These are phyloP conservation scores for Sphagnum tenellum DNA, from an alignment of 225 moss, liverwort and hornwort genomes.

Conservation along the genomic window DNA sequence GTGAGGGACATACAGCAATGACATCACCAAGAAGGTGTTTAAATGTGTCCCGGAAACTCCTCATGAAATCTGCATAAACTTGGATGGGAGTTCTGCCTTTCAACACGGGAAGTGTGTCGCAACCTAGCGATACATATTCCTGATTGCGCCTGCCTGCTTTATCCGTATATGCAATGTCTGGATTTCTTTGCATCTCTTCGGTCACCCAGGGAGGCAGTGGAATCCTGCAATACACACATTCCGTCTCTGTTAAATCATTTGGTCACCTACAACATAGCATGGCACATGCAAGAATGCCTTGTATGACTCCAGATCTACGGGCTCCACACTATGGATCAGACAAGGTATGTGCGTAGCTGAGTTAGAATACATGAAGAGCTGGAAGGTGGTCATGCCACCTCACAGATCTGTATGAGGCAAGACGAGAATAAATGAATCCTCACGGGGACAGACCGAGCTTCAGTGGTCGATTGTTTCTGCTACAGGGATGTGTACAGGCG, in stretches of 20 bases:
- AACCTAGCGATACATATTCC: conserved; percentile 68
- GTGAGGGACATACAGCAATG: conserved; percentile 31
- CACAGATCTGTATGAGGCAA: background rate
- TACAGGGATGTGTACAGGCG: too few relatives aligned
- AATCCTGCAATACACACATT: conserved; percentile 15
- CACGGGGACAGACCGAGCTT: background rate
- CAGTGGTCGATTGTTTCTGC: background rate
- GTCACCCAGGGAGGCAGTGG: conserved; percentile 57
- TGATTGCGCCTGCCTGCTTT: conserved; percentile 47
- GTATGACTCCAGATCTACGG: too few relatives aligned
- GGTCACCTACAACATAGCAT: too few relatives aligned
- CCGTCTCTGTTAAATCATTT: too few relatives aligned
- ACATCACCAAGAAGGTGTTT: conserved; percentile 56
- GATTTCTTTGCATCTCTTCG: conserved; percentile 47
- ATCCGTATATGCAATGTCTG: conserved; percentile 54
- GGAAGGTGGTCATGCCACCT: background rate
- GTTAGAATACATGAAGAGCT: too few relatives aligned
- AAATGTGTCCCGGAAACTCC: conserved; percentile 62
- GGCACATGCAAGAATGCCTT: too few relatives aligned
- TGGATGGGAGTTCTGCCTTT: conserved; percentile 62
- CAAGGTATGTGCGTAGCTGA: too few relatives aligned
- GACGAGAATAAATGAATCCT: background rate
- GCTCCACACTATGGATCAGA: too few relatives aligned
- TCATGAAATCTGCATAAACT: conserved; percentile 72
- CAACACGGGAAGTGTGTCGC: conserved; percentile 45